Conservation (phyloP, 257 asterid genomes). For the Solanum ahanhuiri region DNA sequence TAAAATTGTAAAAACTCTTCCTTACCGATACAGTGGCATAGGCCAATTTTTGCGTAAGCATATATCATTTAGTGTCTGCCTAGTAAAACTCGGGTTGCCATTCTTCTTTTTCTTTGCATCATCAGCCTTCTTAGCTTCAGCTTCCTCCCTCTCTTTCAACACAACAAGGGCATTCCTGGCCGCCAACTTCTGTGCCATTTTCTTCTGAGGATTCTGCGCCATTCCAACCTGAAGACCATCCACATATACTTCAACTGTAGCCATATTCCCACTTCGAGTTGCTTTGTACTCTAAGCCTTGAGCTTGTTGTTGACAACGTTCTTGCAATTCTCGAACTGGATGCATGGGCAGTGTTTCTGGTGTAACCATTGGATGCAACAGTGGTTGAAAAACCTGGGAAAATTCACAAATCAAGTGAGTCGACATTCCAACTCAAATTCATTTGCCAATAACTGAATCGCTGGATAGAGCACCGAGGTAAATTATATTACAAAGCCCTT, state of each 20-base stretch:
- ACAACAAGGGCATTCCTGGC: conserved; percentile 91
- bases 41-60: conserved; percentile 97
- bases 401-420: background rate
- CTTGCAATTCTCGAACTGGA: conserved; percentile 95
- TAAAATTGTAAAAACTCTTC: background rate
- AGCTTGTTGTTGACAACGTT: conserved; percentile 96
- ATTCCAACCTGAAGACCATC: conserved; percentile 83
- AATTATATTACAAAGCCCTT: background rate
- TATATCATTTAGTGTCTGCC: conserved; percentile 92
- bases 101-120: conserved; percentile 55
- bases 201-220: conserved; percentile 89
- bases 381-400: conserved; percentile 78
- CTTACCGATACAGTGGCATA: conserved; percentile 84
- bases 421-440: background rate
- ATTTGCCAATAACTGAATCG: background rate
- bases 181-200: conserved; percentile 98
- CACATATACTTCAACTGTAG: conserved; percentile 82
- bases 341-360: conserved; percentile 99
- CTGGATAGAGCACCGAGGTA: background rate
- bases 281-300: conserved; percentile 96
- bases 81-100: conserved; percentile 70
- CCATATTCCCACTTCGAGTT: conserved; percentile 66
- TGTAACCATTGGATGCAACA: conserved; percentile 92
- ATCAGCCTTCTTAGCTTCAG: conserved; percentile 44
- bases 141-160: conserved; percentile 68